phyloP scores from a whole-genome alignment of 2,329 filamentous ascomycete genomes.

The Amphichorda felina region DNA sequence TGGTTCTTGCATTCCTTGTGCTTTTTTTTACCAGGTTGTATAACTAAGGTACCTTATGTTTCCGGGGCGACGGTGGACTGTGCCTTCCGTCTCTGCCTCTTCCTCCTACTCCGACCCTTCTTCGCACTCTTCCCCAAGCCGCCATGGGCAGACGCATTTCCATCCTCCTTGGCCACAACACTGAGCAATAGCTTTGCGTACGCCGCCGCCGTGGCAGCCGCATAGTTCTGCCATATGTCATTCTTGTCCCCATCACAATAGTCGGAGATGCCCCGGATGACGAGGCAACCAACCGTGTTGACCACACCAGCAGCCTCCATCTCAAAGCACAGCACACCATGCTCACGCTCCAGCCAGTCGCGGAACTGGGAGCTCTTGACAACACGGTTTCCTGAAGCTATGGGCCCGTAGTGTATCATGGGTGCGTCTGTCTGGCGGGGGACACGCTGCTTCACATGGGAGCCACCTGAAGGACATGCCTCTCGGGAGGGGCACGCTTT shows the following conservation, averaged over 20 bases:
- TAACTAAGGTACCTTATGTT: too few relatives aligned
- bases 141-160: too few relatives aligned
- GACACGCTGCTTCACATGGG: too few relatives aligned
- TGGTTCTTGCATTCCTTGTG: too few relatives aligned
- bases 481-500: too few relatives aligned
- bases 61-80: too few relatives aligned
- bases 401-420: slow-evolving; percentile 1
- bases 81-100: too few relatives aligned
- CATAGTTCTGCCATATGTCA: slow-evolving; percentile 21
- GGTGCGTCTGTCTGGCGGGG: neutral
- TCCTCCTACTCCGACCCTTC: too few relatives aligned
- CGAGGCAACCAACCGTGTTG: slow-evolving; percentile 14
- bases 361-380: neutral
- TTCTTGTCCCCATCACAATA: slow-evolving; percentile 25
- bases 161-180: too few relatives aligned
- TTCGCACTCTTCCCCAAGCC: too few relatives aligned
- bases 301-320: slow-evolving; percentile 15
- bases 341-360: slow-evolving; percentile 1
- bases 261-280: slow-evolving; percentile 22
- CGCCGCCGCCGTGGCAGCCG: slow-evolving; percentile 17
- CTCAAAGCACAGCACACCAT: slow-evolving; percentile 11
- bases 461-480: too few relatives aligned
- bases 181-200: slow-evolving; percentile 5
- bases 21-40: too few relatives aligned
- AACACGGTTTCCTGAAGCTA: slow-evolving; percentile 4